Base-by-base conservation (phyloP, 306 rosid species). In the Sicyos baderoa region DNA sequence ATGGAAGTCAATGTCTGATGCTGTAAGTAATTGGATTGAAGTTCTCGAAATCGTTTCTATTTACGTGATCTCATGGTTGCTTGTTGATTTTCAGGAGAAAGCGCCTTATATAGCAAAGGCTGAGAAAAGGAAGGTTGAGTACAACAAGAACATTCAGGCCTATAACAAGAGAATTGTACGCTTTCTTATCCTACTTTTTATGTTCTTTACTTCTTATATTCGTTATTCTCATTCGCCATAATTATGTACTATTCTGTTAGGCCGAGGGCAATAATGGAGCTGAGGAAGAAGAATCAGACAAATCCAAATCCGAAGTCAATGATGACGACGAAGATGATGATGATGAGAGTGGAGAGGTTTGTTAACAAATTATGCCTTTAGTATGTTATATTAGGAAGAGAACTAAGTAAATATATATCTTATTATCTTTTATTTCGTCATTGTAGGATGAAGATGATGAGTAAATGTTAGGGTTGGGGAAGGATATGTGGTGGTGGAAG, bases 221-320 rank as follows among this genome's bases (percentile, higher is more conserved):
- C 3, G 23, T 44, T 45, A 3, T 19, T 45, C 54, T 11, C 16
- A 45, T 19, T 18, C 13, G 17, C 49, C 0, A 11, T 13, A 45
- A 19, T 45, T 8, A 19, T 42, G 53, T 12, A 0, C 3, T 25
- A 0, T 21, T 45, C 54, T 15, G 44, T 49, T 29, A 91, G 97
- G 97, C 83, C 44, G 91, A 78, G 51, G 95, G 89, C 0, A 84
- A 75, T 3, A 72, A 77, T 35, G 83, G 81, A n/a, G 87, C 72
- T 0, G 95, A 87, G 49, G 97, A 87, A 50, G 88, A 91, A 2
- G 97, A 86, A 40, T 91, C 97, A 0, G 97, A 91, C 71, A 91
- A 87, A 77, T 91, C 97, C 9, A 89, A 84, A 70, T 89, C 97
- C 1, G 96, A 91, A 70, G 91, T 91, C 69, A 71, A 91, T 19